Conservation (phyloP, 768 basidiomycete species). For the Gloeopeniophorella convolvens region DNA sequence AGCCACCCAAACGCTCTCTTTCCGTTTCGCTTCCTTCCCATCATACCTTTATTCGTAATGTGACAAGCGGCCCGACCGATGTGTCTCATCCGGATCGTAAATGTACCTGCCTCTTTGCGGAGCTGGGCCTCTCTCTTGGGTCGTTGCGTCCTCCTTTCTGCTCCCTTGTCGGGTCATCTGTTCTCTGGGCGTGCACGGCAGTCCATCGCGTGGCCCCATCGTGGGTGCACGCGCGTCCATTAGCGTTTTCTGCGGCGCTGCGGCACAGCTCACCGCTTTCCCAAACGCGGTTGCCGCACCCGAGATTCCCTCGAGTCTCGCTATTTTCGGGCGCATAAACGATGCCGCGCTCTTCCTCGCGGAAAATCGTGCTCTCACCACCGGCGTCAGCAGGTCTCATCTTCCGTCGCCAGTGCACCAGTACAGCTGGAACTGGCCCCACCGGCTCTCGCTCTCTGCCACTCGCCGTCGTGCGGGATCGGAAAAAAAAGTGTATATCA, state of each 20-base stretch:
- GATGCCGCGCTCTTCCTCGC: background rate
- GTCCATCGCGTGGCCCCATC: conserved; percentile 1
- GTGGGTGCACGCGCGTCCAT: conserved; percentile 2
- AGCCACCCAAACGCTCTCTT: background rate
- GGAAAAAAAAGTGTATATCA: conserved; percentile 9
- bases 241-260: conserved; percentile 7
- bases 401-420: too few species aligned
- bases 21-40: background rate
- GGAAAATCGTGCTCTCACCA: conserved; percentile 5
- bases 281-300: conserved; percentile 9
- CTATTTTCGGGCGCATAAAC: conserved; percentile 1
- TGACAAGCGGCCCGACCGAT: conserved; percentile 7
- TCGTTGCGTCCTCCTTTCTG: background rate
- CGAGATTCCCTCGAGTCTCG: conserved; percentile 1
- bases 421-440: conserved; percentile 8
- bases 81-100: conserved; percentile 6
- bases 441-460: background rate
- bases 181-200: background rate
- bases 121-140: background rate
- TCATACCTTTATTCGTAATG: background rate
- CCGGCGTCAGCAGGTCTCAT: background rate
- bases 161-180: background rate
- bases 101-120: background rate
- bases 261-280: background rate
- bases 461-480: conserved; percentile 1